Conservation (phyloP, 2,329 filamentous ascomycete species). For the Penicillium paneum region DNA sequence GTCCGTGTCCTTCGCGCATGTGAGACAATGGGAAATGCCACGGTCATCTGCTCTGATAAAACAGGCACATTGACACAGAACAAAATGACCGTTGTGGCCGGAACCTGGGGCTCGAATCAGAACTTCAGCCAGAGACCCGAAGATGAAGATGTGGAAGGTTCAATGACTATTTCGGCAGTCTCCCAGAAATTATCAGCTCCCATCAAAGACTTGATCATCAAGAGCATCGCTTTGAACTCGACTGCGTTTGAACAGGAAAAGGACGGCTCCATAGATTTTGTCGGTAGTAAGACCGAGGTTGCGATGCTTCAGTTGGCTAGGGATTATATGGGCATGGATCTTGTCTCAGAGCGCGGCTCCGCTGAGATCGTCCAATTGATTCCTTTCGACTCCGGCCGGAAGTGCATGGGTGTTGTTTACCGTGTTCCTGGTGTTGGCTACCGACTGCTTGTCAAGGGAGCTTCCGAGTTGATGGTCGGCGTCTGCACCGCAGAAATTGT, state of each 20-base stretch:
- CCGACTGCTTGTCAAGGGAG: conserved; percentile 49
- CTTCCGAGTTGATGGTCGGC: conserved; percentile 46
- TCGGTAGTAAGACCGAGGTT: conserved; percentile 76
- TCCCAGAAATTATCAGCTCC: conserved; percentile 33
- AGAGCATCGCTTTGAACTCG: conserved; percentile 52
- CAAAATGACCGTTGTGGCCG: conserved; percentile 73
- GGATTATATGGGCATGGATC: conserved; percentile 64
- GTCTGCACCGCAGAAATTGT: conserved; percentile 34
- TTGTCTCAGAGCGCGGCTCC: conserved; percentile 61
- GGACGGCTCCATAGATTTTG: conserved; percentile 64
- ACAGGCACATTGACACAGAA: conserved; percentile 73
- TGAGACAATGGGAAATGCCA: conserved; percentile 78
- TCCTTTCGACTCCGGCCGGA: conserved; percentile 72
- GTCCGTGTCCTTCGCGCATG: conserved; percentile 74
- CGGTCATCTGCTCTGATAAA: conserved; percentile 77
- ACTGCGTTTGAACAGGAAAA: conserved; percentile 74
- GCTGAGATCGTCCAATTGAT: conserved; percentile 64
- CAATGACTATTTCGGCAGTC: conserved; percentile 25
- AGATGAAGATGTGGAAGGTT: conserved; percentile 13
- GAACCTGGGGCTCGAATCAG: conserved; percentile 60
- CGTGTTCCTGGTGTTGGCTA: conserved; percentile 39
- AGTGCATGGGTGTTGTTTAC: conserved; percentile 58
- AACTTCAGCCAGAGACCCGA: conserved; percentile 50
- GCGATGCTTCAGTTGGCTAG: conserved; percentile 68
- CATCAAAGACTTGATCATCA: conserved; percentile 37